A percentile compares a stretch with the other conserved stretches of the same genome.
Evolutionary conservation across 2,329 filamentous ascomycete species (phyloP).

Genomic region (Penicillium brevicompactum): DNA sequence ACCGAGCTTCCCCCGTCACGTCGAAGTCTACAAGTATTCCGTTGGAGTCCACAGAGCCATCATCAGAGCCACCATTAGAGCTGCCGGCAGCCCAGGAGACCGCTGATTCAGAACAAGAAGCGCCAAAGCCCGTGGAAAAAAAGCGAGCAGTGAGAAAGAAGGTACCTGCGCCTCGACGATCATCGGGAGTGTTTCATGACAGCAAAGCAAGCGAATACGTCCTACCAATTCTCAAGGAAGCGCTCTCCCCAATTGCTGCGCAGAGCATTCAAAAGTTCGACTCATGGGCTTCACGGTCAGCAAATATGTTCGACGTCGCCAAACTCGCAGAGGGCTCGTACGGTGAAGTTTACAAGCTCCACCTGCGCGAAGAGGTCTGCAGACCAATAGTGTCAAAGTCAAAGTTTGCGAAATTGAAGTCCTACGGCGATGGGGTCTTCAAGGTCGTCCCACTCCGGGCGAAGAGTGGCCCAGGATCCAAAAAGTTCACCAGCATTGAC

Average conservation of each 20-base stretch:
- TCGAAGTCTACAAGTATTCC: neutral
- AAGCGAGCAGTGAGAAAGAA: slow-evolving; percentile 20
- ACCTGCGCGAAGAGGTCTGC: slow-evolving; percentile 41
- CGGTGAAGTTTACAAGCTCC: slow-evolving; percentile 64
- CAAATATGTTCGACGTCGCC: slow-evolving; percentile 47
- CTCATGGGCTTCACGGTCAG: slow-evolving; percentile 42
- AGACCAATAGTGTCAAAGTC: slow-evolving; percentile 39
- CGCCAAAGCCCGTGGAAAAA: neutral
- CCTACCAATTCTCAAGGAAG: slow-evolving; percentile 40
- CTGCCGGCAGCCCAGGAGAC: neutral
- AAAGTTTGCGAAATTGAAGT: slow-evolving; percentile 40
- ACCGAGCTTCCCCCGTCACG: neutral
- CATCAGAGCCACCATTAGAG: neutral
- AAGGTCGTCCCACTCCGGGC: slow-evolving; percentile 53
- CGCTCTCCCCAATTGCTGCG: slow-evolving; percentile 37
- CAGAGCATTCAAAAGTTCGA: slow-evolving; percentile 42
- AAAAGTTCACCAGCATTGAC: slow-evolving; percentile 48
- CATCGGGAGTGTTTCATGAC: slow-evolving; percentile 38
- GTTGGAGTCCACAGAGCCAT: neutral
- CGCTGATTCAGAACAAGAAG: neutral
- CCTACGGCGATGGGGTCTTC: slow-evolving; percentile 48
- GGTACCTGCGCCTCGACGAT: slow-evolving; percentile 25
- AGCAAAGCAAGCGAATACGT: slow-evolving; percentile 39
- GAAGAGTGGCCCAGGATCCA: slow-evolving; percentile 42
- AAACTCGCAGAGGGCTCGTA: slow-evolving; percentile 70